Base-by-base conservation (phyloP, 768 basidiomycete species). In the Rhodotorula graminis region DNA sequence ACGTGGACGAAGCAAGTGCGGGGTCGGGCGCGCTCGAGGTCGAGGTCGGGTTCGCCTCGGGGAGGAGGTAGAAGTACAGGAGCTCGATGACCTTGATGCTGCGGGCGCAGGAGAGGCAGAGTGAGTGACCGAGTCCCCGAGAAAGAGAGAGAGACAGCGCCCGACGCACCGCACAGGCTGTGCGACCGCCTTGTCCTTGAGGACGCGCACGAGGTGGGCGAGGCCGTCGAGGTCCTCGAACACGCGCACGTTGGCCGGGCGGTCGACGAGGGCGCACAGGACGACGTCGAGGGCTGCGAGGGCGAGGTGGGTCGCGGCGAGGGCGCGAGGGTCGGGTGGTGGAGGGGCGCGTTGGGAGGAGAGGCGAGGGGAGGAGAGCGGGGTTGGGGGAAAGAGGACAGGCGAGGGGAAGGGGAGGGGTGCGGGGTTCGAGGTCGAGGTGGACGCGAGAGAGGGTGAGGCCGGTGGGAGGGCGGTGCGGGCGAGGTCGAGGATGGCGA, bases 81-180 rank as follows among this genome's bases (percentile, higher is more conserved):
- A 96, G 93, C 79, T 96, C 94, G 27, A 97, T 84, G 73, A 92
- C 95, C 83, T 95, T 95, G 90, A 96, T 95, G 77, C 93, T 95
- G 77, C 19, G 23, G 33, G 37, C 50, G 46, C 46, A 29, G 47
- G 16, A 2, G 2, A n/a, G 31, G 16, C 10, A 2, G 19, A 19
- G 19, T n/a, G 15, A 14, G 10, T 11, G 11, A 33, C 15, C 9
- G 3, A 50, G 6, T 2, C 2, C 2, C 44, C 4, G 7, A 14
- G 33, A 58, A 31, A 21, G 40, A 40, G 6, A 19, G 6, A n/a
- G 19, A n/a, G n/a, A n/a, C n/a, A n/a, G n/a, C n/a, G n/a, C n/a
- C n/a, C n/a, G 9, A 62, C 80, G 62, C 69, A 94, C 93, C 91
- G 84, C 69, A 94, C 90, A 82, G 91, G 90, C 61, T 91, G 86